Percentiles rank a stretch among this genome's conserved stretches.
Evolutionary conservation across 1,284 basidiomycete species (phyloP).

Genomic region (Phenoliferia sp.): DNA sequence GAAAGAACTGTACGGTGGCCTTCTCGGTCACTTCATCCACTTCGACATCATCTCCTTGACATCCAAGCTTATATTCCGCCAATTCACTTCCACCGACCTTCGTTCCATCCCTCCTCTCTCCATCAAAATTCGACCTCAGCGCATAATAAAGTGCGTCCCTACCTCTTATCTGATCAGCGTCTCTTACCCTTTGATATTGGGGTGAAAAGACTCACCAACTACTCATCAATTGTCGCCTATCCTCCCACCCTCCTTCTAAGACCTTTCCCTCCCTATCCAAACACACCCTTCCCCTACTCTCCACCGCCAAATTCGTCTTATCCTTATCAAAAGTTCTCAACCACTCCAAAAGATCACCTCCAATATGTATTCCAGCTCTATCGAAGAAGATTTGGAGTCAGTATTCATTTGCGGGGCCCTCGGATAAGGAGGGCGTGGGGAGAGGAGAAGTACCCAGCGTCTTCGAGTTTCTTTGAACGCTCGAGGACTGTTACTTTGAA

Average conservation of each 20-base stretch:
- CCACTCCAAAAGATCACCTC: background rate
- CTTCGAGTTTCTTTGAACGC: background rate
- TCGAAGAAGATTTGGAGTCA: background rate
- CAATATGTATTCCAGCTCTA: background rate
- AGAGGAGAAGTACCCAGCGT: background rate
- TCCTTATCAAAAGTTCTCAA: background rate
- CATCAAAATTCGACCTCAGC: background rate
- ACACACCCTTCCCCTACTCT: background rate
- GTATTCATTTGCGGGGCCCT: background rate
- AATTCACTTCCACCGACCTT: background rate
- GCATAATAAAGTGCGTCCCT: background rate
- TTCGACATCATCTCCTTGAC: background rate
- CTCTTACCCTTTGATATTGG: background rate
- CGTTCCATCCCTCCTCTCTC: background rate
- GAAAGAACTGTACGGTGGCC: background rate
- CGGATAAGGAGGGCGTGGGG: background rate
- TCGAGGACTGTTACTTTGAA: background rate
- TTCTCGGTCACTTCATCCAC: background rate
- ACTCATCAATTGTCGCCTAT: background rate
- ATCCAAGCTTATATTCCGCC: background rate
- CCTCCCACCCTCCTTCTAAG: background rate
- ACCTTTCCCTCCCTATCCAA: background rate
- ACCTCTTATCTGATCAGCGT: background rate
- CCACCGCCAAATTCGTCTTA: background rate
- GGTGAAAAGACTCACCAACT: background rate